Evolutionary conservation across 177 flowering plant genomes (phyloP), one percentile per base, ranked within the genome.

Genomic region (Vitis hybrid): DNA sequence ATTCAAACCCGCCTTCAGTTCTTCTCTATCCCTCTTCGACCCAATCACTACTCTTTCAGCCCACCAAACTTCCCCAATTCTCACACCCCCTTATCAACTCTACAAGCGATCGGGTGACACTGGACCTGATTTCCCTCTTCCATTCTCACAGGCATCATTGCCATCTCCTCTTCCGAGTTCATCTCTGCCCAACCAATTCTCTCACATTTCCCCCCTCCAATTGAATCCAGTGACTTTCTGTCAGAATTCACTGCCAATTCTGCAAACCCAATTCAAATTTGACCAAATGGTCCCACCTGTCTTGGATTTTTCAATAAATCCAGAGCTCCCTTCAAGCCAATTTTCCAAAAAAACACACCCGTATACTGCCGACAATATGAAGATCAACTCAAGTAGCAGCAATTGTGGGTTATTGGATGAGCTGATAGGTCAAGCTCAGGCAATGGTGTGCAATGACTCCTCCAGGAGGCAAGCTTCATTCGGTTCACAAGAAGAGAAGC

Each of bases 321-420:
- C 68, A 53, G 88, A 85, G 84, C 83, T 85, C 86, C 88, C 84
- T 82, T 82, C 88, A 79, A 74, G 14, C 83, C 83, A 80, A 76
- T 18, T 62, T 0, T 60, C 59, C 55, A 71, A 49, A 57, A 49
- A 19, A 3, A 26, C 56, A 48, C 16, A 51, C n/a, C 22, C 66
- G 3, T 67, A 31, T 14, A 7, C 61, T 3, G 15, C 18, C 11
- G 11, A n/a, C 16, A 29, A 19, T 13, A 26, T 56, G 12, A 19
- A 12, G 1, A 12, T 10, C 5, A 48, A 7, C 15, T 1, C 14
- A 33, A n/a, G 62, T 10, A 21, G 21, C n/a, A 65, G 68, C 66
- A 74, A 81, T 18, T 73, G 80, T 56, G 90, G 89, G 48, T 67
- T 84, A 70, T 60, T 89, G 82, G 93, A 87, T 72, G 87, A 81